Base-by-base conservation (phyloP, 208 protist genomes). In the Wallacemonas sp. region DNA sequence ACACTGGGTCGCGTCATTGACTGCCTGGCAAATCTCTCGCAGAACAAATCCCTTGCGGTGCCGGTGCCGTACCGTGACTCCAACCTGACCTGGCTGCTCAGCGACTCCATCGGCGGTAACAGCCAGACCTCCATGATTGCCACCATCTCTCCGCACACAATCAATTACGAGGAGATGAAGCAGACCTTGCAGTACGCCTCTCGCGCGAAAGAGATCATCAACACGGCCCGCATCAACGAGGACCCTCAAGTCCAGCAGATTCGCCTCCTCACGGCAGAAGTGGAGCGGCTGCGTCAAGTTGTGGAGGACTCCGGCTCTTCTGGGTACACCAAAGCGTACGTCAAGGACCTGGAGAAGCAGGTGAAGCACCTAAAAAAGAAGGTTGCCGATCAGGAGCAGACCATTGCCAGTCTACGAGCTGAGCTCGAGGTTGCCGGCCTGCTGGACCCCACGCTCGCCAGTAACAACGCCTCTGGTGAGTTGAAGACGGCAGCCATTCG, bases 41-140 rank as follows among this genome's bases (percentile, higher is more conserved):
- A 87, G 28, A 61, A 62, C 45, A 79, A 85, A 49, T 54, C 62
- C n/a, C 56, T 66, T 27, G 24, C 61, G 11, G 72, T 86, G 12
- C 75, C 82, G 0, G 77, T 82, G 24, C 87, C 87, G 27, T 95
- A 95, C 61, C 82, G 89, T 31, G 89, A 95, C 28, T 93, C 89
- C 2, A 88, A 82, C 61, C 79, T 97, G 24, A 97, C 93, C 5
- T 90, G 83, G 80, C 61, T 96, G 54, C 58, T 97, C 59, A 96
- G 82, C 75, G 93, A 97, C 62, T 92, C 82, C 30, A 71, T 97
- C 22, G 91, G 91, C 67, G 93, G 93, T n/a, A 93, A 93, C 66
- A 90, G 82, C 36, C 96, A 97, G 62, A 99, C 97, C 3, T 86
- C 89, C 36, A 98, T 99, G 95, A 81, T 99, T 15, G 97, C 96